Evolutionary conservation across 2,329 filamentous ascomycete genomes (phyloP).

Genomic region (Sphaerostilbella broomeana): DNA sequence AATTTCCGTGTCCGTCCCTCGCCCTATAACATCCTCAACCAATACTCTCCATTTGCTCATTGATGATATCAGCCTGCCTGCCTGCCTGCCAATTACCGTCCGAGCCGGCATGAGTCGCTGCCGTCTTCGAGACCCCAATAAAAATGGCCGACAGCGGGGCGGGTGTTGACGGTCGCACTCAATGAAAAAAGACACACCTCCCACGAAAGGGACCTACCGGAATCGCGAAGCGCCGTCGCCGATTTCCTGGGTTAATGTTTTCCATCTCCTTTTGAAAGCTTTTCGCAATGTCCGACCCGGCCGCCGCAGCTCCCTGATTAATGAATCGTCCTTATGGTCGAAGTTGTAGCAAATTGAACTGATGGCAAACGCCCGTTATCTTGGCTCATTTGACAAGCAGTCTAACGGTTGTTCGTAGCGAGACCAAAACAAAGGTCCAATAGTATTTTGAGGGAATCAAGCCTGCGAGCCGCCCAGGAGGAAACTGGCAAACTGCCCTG

Average conservation of each 20-base stretch:
- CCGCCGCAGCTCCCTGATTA: not conserved
- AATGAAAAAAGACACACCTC: not conserved
- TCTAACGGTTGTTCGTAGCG: too few relatives aligned
- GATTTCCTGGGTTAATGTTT: slow-evolving; percentile 1
- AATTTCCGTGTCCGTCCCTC: too few relatives aligned
- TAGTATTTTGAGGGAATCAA: not conserved
- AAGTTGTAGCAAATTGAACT: not conserved
- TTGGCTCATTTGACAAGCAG: too few relatives aligned
- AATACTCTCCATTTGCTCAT: not conserved
- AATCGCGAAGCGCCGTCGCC: slow-evolving; percentile 2
- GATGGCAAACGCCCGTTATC: too few relatives aligned
- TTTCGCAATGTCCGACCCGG: too few relatives aligned
- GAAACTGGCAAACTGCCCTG: not conserved
- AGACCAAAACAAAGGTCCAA: too few relatives aligned
- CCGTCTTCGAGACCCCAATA: not conserved
- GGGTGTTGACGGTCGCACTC: too few relatives aligned
- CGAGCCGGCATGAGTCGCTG: not conserved
- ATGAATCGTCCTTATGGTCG: not conserved
- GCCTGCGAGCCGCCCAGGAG: not conserved
- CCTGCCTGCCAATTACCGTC: not conserved
- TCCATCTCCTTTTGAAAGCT: slow-evolving; percentile 1
- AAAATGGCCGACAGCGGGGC: not conserved
- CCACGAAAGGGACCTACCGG: not conserved
- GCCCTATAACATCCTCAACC: too few relatives aligned
- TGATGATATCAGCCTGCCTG: not conserved